These are phyloP conservation scores for Hypomontagnella submonticulosa DNA, from an alignment of 495 filamentous ascomycete genomes.

Conservation along the genomic window DNA sequence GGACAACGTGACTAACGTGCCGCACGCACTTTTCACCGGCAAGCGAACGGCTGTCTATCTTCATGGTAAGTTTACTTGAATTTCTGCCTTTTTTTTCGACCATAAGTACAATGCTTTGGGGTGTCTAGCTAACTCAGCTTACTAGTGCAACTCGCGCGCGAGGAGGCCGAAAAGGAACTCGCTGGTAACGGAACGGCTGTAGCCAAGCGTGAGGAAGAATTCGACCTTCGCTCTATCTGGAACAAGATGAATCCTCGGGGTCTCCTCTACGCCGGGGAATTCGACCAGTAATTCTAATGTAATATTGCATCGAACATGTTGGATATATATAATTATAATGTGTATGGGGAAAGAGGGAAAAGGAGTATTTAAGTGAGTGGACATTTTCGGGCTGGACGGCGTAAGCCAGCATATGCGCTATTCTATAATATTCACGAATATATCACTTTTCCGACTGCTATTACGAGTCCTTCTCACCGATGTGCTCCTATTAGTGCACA, in stretches of 20 bases:
- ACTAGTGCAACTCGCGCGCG: conserved; percentile 45
- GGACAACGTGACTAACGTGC: conserved; percentile 68
- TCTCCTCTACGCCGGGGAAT: conserved; percentile 45
- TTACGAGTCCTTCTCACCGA: no score
- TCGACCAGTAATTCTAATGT: conserved; percentile 36
- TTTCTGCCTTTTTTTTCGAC: not conserved
- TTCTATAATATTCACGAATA: no score
- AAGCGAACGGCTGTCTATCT: conserved; percentile 66
- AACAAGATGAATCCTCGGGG: conserved; percentile 42
- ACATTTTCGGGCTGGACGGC: no score
- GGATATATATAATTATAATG: not conserved
- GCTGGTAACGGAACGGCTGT: conserved; percentile 36
- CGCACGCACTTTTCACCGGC: conserved; percentile 68
- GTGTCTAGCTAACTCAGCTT: conserved; percentile 9
- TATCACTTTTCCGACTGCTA: no score
- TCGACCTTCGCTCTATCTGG: conserved; percentile 44
- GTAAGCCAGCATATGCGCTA: no score
- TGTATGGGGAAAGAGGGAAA: conserved; percentile 4
- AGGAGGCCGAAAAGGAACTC: conserved; percentile 33
- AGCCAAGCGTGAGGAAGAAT: conserved; percentile 27
- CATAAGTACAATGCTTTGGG: not conserved
- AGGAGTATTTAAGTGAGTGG: not conserved
- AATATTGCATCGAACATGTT: not conserved
- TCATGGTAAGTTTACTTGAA: conserved; percentile 57
- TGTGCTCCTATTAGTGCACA: no score